Base-by-base conservation (phyloP, 371 early-diverging fungal species). In the Mortierella sp. region DNA sequence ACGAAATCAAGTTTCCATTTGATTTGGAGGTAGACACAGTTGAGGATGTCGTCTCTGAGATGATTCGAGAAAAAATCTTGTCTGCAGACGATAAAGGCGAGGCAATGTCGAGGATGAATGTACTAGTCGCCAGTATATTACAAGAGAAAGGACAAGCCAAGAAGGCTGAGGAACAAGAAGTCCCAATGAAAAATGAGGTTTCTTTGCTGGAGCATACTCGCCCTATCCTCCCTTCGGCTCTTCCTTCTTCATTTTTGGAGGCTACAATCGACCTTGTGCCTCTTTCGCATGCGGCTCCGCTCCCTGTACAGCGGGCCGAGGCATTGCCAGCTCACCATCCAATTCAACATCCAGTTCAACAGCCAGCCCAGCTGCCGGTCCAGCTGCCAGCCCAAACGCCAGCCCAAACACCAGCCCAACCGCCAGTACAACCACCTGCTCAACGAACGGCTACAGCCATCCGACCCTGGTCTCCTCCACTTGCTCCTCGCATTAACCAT, bases 1-100 rank as follows among this genome's bases (percentile, higher is more conserved):
- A 81, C 26, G 90, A 91, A 72, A 89, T 94, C 77, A 93, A 91
- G 77, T 95, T 95, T 84, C 90, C 91, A 8, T 95, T 92, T 76
- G 85, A 93, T 70, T 69, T 90, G 35, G 77, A 84, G 22, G 86
- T 87, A 0, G 96, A 95, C 69, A 95, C 95, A 0, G 88, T 90
- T n/a, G 90, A 90, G 20, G 90, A 88, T 47, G 93, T 95, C 1
- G 92, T 93, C 0, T 75, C 78, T 10, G 93, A 92, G 64, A 92
- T 92, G 90, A 66, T 86, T 49, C 68, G 84, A 12, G 86, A 86
- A 60, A 78, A 83, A 61, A 83, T 84, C 30, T 35, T 84, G 52
- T 75, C 73, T 2, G 78, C 59, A 9, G 84, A 81, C 43, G 84
- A 81, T 28, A 75, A 72, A 14, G 72, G 70, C n/a, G 75, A 80